Evolutionary conservation across 192 early-diverging fungal species (phyloP), one percentile per base, ranked within the genome.

Genomic region (Kappamyces sp.): DNA sequence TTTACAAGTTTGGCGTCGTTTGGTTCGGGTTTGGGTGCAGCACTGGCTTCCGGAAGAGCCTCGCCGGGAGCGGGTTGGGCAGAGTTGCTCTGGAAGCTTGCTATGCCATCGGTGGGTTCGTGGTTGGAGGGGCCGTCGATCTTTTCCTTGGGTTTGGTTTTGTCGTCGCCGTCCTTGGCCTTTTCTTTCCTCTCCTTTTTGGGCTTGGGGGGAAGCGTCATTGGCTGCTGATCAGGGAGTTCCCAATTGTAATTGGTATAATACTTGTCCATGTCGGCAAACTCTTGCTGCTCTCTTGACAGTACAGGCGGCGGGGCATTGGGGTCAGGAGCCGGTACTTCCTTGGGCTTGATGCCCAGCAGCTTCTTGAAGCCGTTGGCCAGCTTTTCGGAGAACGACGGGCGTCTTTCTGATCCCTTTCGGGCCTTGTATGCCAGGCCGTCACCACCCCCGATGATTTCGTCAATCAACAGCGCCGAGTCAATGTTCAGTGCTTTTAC

Each of bases 191-290:
- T 50, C 49, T 34, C 8, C 32, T 50, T 35, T 12, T 50, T 35
- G 5, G 36, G 49, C 8, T 50, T 31, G 12, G 49, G 49, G 36
- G 49, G 49, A 31, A 50, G 32, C 12, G 32, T 35, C 49, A 50
- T 50, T 35, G 32, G 4, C 12, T 50, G 32, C 32, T 54, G 52
- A 8, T 54, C 52, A 5, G 52, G 52, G 10, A 13, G n/a, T 34
- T 54, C 52, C 13, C 38, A 54, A 33, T 54, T 40, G 31, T 54
- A 54, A 13, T 37, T 37, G 5, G 31, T 54, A 13, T 12, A 54
- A 33, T 54, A 54, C 32, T 54, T 34, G 3, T 13, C 3, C 52
- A 54, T 54, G 10, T 54, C 13, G 5, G 38, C 52, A 37, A 54
- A 54, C 32, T 54, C 52, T 12, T 40, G 13, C 32, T 10, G 38